Conservation (phyloP, 306 rosid genomes). For the Trifolium fragiferum region DNA sequence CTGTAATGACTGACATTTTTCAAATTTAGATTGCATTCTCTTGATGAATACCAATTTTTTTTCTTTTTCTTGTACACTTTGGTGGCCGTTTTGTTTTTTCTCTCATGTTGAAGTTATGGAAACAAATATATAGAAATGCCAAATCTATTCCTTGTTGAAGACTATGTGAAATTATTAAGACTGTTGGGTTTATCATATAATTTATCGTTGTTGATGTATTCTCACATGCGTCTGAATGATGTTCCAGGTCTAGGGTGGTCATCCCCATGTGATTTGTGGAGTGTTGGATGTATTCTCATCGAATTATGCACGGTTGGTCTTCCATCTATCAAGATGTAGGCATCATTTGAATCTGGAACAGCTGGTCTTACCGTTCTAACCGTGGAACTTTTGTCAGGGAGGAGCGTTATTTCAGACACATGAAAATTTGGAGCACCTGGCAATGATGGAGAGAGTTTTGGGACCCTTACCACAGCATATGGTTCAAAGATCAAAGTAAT, state of each 20-base stretch:
- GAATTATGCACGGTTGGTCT: conserved; percentile 80
- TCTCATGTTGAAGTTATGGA: not conserved
- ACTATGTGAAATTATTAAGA: not conserved
- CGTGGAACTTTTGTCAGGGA: conserved; percentile 63
- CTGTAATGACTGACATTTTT: not conserved
- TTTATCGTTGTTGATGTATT: conserved; percentile 27
- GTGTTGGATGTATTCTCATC: conserved; percentile 84
- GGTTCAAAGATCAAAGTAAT: conserved; percentile 60
- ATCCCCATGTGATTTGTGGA: conserved; percentile 92
- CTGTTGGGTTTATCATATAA: conserved; percentile 21
- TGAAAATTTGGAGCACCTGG: conserved; percentile 94
- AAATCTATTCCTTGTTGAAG: conserved; percentile 9
- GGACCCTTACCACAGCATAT: conserved; percentile 84
- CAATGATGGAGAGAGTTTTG: conserved; percentile 90
- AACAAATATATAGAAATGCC: not conserved
- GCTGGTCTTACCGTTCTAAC: conserved; percentile 41
- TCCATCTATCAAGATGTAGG: conserved; percentile 31
- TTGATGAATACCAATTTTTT: not conserved
- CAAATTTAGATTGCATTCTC: not conserved
- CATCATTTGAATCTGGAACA: conserved; percentile 38
- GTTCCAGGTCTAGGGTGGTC: conserved; percentile 93
- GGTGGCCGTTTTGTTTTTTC: not conserved
- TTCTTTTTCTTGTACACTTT: not conserved
- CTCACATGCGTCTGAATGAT: conserved; percentile 42
- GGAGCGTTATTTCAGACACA: conserved; percentile 91